These are phyloP conservation scores for Curvularia lunata DNA, from an alignment of 2,329 filamentous ascomycete species.

Conservation along the genomic window DNA sequence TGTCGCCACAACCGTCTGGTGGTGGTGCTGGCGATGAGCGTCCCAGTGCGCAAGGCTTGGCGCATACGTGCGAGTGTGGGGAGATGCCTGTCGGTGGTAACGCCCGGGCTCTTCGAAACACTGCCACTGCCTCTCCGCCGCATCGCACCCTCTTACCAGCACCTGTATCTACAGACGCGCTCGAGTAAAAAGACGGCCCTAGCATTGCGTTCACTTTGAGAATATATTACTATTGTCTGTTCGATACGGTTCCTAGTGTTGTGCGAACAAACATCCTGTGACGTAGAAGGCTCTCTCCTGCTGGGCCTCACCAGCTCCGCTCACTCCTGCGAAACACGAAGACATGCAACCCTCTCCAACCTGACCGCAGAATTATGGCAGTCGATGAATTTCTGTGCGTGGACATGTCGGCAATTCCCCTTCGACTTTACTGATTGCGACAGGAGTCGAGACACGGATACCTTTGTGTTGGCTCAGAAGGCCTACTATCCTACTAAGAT, in stretches of 20 bases:
- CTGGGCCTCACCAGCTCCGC: slow-evolving; percentile 19
- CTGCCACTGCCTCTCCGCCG: slow-evolving; percentile 10
- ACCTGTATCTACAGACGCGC: background rate
- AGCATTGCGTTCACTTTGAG: background rate
- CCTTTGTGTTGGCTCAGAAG: slow-evolving; percentile 54
- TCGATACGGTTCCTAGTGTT: background rate
- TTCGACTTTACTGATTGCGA: slow-evolving; percentile 23
- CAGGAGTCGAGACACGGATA: slow-evolving; percentile 56
- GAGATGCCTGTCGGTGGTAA: slow-evolving; percentile 17
- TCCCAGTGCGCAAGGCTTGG: slow-evolving; percentile 15
- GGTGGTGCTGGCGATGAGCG: background rate
- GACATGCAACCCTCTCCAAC: slow-evolving; percentile 38
- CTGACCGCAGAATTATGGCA: slow-evolving; percentile 45
- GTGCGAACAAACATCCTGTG: slow-evolving; percentile 15
- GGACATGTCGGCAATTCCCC: background rate
- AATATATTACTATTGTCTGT: background rate
- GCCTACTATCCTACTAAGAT: slow-evolving; percentile 58
- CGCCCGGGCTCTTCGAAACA: slow-evolving; percentile 18
- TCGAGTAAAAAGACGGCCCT: background rate
- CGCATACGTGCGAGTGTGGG: slow-evolving; percentile 19
- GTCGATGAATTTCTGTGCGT: slow-evolving; percentile 49
- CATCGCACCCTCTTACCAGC: background rate
- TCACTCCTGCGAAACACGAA: slow-evolving; percentile 16
- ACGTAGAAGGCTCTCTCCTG: slow-evolving; percentile 19
- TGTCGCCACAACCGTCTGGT: slow-evolving; percentile 5